phyloP scores from a whole-genome alignment of 2,329 filamentous ascomycete genomes.

The Setomelanomma holmii region DNA sequence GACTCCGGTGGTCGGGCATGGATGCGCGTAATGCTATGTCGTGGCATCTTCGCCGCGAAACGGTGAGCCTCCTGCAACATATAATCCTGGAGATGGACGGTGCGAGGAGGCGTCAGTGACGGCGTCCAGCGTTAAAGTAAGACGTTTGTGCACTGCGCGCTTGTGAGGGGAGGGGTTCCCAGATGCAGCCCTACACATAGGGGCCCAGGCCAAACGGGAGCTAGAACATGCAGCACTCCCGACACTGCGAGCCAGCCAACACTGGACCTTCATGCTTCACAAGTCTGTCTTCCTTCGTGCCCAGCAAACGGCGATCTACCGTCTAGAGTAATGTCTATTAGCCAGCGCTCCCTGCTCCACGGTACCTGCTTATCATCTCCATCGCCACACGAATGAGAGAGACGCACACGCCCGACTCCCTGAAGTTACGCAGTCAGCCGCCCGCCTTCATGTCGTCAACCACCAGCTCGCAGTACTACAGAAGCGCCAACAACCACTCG shows the following conservation, averaged over 20 bases:
- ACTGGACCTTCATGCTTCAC: slow-evolving; percentile 28
- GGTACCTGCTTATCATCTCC: slow-evolving; percentile 16
- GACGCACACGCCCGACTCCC: slow-evolving; percentile 19
- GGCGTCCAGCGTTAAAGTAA: not conserved
- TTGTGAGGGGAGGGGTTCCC: too few species aligned
- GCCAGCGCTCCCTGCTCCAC: slow-evolving; percentile 25
- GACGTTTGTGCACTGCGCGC: slow-evolving; percentile 5
- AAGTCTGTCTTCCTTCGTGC: slow-evolving; percentile 25
- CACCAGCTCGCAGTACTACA: slow-evolving; percentile 41
- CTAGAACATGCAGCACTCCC: slow-evolving; percentile 31
- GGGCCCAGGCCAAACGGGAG: slow-evolving; percentile 16
- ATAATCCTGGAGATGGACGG: slow-evolving; percentile 1
- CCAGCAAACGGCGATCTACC: slow-evolving; percentile 25
- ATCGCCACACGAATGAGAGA: slow-evolving; percentile 27
- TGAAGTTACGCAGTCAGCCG: slow-evolving; percentile 35
- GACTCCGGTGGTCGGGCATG: not conserved
- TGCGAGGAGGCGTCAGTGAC: not conserved
- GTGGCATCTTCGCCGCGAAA: not conserved
- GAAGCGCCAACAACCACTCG: slow-evolving; percentile 34
- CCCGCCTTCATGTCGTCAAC: slow-evolving; percentile 39
- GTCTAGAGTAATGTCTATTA: slow-evolving; percentile 27
- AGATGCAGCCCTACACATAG: slow-evolving; percentile 26
- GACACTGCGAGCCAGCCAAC: slow-evolving; percentile 14
- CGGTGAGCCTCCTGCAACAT: slow-evolving; percentile 2
- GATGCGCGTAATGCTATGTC: not conserved